Percentiles rank a stretch among this genome's conserved stretches.
Conservation (phyloP, 768 basidiomycete species). For the Boletus insuetus region DNA sequence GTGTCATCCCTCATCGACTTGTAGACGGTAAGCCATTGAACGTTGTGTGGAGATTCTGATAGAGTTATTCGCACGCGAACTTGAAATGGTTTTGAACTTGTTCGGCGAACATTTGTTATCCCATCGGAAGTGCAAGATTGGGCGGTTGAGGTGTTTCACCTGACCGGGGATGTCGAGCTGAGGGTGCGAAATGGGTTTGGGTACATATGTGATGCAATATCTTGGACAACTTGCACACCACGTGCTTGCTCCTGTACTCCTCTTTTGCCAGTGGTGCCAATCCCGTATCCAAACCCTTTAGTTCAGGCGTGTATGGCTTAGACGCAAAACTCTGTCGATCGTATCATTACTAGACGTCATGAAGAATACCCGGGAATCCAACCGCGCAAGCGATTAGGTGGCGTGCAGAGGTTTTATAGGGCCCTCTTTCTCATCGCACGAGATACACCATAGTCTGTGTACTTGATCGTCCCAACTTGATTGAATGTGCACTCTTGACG, state of each 20-base stretch:
- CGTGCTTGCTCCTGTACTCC: background rate
- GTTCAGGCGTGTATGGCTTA: background rate
- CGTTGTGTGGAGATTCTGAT: background rate
- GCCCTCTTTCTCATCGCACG: background rate
- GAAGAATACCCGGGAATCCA: background rate
- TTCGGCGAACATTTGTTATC: background rate
- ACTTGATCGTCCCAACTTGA: background rate
- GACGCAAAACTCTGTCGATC: background rate
- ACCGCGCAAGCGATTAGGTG: background rate
- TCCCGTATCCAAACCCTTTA: background rate
- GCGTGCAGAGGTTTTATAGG: background rate
- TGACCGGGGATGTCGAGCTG: too few species aligned
- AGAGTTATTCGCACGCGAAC: background rate
- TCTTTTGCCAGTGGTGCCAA: background rate
- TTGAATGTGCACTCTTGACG: background rate
- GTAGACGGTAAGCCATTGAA: background rate
- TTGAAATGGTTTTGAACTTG: background rate
- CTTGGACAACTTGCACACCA: background rate
- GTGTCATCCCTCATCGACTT: background rate
- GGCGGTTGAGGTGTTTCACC: background rate
- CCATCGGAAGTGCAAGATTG: background rate
- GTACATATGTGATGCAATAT: background rate
- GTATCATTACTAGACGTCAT: too few species aligned
- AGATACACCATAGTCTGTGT: background rate
- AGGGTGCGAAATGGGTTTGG: too few species aligned